Base-by-base conservation (phyloP, 805 yeast genomes). In the Suhomyces vadensis region DNA sequence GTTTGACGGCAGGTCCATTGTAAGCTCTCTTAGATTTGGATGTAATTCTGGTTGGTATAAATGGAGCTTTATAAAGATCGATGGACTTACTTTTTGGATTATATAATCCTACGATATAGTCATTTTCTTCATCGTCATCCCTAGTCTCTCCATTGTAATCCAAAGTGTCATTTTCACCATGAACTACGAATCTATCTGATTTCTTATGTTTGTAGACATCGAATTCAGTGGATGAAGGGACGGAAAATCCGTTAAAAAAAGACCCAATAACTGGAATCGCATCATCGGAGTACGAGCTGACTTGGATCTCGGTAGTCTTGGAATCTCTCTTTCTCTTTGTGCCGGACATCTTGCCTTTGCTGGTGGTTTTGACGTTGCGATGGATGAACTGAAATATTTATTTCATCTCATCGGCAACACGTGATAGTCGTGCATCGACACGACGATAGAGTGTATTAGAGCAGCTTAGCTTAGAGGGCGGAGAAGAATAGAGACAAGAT, bases 211-310 rank as follows among this genome's bases (percentile, higher is more conserved):
- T 73, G 64, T 78, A 87, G 27, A 88, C 65, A 35, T 83, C 81
- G 54, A 91, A 86, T 25, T 67, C 61, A 6, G 85, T 79, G 10
- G 76, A 72, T 6, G 65, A 62, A 27, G 92, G 83, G 2, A 83
- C 76, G 19, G 74, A 67, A 42, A 86, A 71, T 3, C 96, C 96
- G 56, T 86, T 86, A 70, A 90, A 84, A 57, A 87, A 85, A n/a
- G 86, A 77, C 2, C 89, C 86, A 7, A 85, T 74, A 3, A 78
- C 81, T 4, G 78, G 66, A 3, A 73, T 58, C 11, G 81, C 76
- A 20, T 73, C 73, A 13, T 74, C 78, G 13, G 68, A 64, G 44
- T 60, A 52, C 0, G 71, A 52, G 10, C 57, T 50, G 24, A 78
- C 70, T 33, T 66, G 61, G 31, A 77, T 58, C 23, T 74, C 75